Conservation (phyloP, 345 rosid species). For the Eucalyptus regnans region DNA sequence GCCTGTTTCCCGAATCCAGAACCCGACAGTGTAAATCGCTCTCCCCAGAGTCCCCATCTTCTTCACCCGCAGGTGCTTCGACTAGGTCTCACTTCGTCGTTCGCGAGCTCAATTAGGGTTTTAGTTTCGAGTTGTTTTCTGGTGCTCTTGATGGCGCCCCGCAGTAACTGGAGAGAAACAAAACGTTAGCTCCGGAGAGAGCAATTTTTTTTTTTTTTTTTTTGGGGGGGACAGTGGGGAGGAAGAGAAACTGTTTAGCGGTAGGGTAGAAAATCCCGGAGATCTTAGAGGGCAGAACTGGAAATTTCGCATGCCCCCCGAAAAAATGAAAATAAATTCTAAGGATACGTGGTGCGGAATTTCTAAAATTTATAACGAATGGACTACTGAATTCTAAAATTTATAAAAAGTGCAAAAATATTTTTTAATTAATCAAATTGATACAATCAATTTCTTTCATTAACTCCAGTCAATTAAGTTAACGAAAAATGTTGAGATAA, state of each 20-base stretch:
- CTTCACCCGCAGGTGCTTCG: background rate
- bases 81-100: background rate
- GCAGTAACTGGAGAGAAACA: background rate
- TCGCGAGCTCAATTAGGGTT: background rate
- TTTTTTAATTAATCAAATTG: background rate
- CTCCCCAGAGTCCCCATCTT: conserved; percentile 81
- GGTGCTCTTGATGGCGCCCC: background rate
- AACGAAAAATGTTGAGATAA: too few species aligned
- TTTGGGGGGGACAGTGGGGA: background rate
- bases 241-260: background rate
- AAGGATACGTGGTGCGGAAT: too few species aligned
- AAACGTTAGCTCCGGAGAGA: background rate
- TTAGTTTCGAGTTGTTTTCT: background rate
- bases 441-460: too few species aligned
- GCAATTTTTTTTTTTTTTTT: background rate
- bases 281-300: background rate
- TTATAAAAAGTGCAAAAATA: background rate
- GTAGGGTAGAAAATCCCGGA: conserved; percentile 4
- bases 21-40: conserved; percentile 82
- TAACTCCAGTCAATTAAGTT: too few species aligned
- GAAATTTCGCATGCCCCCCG: background rate
- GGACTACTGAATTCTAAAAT: too few species aligned
- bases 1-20: conserved; percentile 96
- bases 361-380: too few species aligned
- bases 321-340: background rate